Conservation (phyloP, 148 eudicot genomes). For the Rheum nobile region DNA sequence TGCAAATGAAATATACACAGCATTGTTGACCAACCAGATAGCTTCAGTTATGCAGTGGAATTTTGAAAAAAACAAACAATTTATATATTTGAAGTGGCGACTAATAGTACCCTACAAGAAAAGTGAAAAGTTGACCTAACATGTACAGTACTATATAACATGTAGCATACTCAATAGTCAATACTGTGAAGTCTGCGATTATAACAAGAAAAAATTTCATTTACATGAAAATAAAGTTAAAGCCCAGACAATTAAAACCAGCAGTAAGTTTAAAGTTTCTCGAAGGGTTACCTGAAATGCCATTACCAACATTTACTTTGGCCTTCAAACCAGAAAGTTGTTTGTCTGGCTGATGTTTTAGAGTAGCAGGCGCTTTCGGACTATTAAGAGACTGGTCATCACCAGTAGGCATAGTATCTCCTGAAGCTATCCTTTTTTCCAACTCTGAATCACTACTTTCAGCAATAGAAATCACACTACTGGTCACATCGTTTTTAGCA, state of each 20-base stretch:
- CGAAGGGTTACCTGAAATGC: slow-evolving; percentile 28
- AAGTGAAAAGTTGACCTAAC: not conserved
- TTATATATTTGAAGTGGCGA: too few relatives aligned
- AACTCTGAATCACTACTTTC: slow-evolving; percentile 18
- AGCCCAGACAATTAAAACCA: slow-evolving; percentile 22
- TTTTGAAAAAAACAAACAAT: not conserved
- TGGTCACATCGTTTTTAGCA: slow-evolving; percentile 8
- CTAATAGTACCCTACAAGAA: not conserved
- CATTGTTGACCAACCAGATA: not conserved
- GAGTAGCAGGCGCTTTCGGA: slow-evolving; percentile 8
- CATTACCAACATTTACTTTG: slow-evolving; percentile 11
- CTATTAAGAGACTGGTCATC: slow-evolving; percentile 12
- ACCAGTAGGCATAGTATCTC: slow-evolving; percentile 19
- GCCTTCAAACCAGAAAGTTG: slow-evolving; percentile 15
- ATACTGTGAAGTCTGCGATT: too few relatives aligned
- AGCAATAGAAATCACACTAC: slow-evolving; percentile 1
- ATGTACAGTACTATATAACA: not conserved
- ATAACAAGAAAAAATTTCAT: not conserved
- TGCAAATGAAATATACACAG: not conserved
- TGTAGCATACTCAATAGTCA: too few relatives aligned
- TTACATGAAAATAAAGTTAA: not conserved
- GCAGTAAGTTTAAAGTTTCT: slow-evolving; percentile 39
- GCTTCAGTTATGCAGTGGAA: not conserved
- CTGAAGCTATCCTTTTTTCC: slow-evolving; percentile 15
- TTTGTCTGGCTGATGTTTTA: slow-evolving; percentile 12